Evolutionary conservation across 2,329 filamentous ascomycete genomes (phyloP).

Genomic region (Fusarium fujikuroi): DNA sequence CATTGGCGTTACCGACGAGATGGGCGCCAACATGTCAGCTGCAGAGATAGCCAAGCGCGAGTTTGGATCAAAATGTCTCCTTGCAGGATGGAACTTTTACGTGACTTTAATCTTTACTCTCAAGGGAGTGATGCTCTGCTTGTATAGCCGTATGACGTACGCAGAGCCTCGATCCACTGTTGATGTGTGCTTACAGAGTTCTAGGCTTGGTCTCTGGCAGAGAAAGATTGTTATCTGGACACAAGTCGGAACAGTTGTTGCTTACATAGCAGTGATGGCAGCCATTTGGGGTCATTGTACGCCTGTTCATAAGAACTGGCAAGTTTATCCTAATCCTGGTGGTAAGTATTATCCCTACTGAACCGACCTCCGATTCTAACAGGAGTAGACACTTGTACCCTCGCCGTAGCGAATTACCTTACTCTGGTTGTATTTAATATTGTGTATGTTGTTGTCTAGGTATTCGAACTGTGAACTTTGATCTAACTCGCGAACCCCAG

Average conservation of each 20-base stretch:
- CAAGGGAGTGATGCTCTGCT: constrained; percentile 56
- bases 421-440: constrained; percentile 52
- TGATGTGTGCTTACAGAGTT: constrained; percentile 5
- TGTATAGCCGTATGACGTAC: constrained; percentile 56
- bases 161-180: constrained; percentile 9
- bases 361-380: not conserved
- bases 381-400: constrained; percentile 47
- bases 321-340: constrained; percentile 54
- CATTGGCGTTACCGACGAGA: constrained; percentile 49
- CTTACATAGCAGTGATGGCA: constrained; percentile 49
- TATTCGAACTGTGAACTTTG: not conserved
- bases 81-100: constrained; percentile 55
- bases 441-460: constrained; percentile 39
- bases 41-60: constrained; percentile 44
- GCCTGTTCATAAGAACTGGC: constrained; percentile 53
- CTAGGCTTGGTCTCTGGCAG: constrained; percentile 51
- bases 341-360: constrained; percentile 35
- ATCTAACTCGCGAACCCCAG: constrained; percentile 38
- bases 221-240: constrained; percentile 52
- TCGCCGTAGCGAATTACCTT: constrained; percentile 52
- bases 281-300: constrained; percentile 52
- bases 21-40: constrained; percentile 46
- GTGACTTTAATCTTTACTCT: constrained; percentile 55
- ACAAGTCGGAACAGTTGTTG: constrained; percentile 42
- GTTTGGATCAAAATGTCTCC: constrained; percentile 50